These are phyloP conservation scores for Coffea humblotiana DNA, from an alignment of 305 asterid species.

Conservation along the genomic window DNA sequence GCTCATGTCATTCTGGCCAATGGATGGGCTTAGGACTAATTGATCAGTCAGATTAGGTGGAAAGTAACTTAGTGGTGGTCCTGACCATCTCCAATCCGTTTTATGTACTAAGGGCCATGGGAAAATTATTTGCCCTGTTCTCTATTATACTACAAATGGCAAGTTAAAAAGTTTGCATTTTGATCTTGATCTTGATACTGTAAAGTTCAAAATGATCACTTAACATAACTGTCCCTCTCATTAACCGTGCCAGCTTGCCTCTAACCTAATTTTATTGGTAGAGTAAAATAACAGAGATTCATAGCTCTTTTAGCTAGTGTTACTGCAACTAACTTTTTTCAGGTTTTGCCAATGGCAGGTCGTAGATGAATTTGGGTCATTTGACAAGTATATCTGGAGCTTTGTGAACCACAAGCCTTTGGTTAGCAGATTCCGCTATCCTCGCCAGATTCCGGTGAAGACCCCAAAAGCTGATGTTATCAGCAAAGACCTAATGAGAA, in stretches of 20 bases:
- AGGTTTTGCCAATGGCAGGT: constrained; percentile 26
- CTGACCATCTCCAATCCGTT: constrained; percentile 16
- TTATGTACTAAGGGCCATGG: neutral
- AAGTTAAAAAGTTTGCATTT: constrained; percentile 1
- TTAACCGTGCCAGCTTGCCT: neutral
- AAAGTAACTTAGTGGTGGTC: constrained; percentile 24
- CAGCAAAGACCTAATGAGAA: constrained; percentile 43
- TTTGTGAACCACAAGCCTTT: constrained; percentile 46
- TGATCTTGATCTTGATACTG: constrained; percentile 13
- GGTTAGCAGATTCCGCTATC: constrained; percentile 33
- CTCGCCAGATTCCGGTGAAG: constrained; percentile 49
- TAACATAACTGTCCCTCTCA: neutral
- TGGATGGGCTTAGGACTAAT: constrained; percentile 16
- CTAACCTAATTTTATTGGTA: constrained; percentile 7
- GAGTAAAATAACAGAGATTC: constrained; percentile 4
- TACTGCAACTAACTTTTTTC: constrained; percentile 17
- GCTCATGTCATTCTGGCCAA: constrained; percentile 4
- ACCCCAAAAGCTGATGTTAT: constrained; percentile 47
- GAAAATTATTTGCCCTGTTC: too few species aligned
- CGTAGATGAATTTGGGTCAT: constrained; percentile 45
- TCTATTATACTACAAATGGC: neutral
- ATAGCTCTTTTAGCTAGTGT: constrained; percentile 3
- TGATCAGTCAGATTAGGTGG: constrained; percentile 29
- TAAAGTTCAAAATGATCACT: neutral
- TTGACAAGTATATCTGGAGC: constrained; percentile 49